Conservation (phyloP, 176 grass and related monocot genomes). For the Bolboschoenus planiculmis region DNA sequence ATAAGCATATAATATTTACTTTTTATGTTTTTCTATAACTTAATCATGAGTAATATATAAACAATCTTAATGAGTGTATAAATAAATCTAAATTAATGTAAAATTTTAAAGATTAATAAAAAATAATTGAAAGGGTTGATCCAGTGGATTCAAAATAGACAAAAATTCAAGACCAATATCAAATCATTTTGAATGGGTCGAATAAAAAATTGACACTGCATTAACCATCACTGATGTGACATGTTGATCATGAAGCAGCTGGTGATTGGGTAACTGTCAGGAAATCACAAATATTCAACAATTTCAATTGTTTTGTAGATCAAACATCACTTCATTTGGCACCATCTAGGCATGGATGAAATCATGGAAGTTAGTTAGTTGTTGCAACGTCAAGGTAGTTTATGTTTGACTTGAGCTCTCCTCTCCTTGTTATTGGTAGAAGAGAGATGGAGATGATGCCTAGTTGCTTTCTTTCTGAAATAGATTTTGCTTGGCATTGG, state of each 20-base stretch:
- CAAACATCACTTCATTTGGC: constrained; percentile 13
- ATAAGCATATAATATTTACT: too few species aligned
- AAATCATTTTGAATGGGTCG: too few species aligned
- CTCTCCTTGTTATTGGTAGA: not conserved
- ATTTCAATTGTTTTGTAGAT: not conserved
- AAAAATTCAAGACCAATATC: too few species aligned
- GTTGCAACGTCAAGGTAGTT: not conserved
- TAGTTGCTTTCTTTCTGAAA: not conserved
- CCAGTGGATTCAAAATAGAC: too few species aligned
- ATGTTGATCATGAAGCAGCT: not conserved
- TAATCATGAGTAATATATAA: too few species aligned
- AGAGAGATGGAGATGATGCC: too few species aligned
- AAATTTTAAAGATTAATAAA: too few species aligned
- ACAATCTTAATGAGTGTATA: too few species aligned
- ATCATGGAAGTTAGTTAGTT: not conserved
- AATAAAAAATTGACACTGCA: not conserved
- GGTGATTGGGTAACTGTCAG: not conserved
- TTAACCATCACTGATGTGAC: not conserved
- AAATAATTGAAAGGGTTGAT: too few species aligned
- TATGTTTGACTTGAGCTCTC: constrained; percentile 11
- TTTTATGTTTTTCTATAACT: too few species aligned
- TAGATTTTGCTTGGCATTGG: not conserved
- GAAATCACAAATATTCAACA: not conserved
- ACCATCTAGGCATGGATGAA: not conserved
- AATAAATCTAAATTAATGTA: too few species aligned